Base-by-base conservation (phyloP, 768 basidiomycete genomes). In the Vararia minispora region DNA sequence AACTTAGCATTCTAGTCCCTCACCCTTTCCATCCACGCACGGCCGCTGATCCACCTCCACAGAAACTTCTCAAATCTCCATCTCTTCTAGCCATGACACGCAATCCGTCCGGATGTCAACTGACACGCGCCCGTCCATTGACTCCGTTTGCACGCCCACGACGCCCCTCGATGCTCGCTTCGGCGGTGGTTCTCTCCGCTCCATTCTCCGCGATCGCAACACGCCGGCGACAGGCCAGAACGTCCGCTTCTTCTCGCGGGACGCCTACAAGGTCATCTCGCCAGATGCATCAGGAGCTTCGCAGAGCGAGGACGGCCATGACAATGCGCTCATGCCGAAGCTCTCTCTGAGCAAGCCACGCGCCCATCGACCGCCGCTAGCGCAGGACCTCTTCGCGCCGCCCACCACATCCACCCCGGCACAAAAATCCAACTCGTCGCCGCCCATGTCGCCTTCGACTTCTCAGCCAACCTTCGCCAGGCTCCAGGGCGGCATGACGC, bases 171-270 rank as follows among this genome's bases (percentile, higher is more conserved):
- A 59, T 25, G 40, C 45, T 55, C 43, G 57, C 41, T 65, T 58
- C 41, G 68, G 66, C 37, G n/a, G n/a, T n/a, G n/a, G n/a, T n/a
- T 82, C 80, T 10, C 64, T 79, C 5, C 72, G 80, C 11, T 83
- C 81, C 12, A 85, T 85, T 45, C 65, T 85, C 20, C 76, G 79
- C 28, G 75, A 78, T 43, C 71, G 69, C 3, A 75, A 75, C 33
- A 79, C 80, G 0, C 82, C 82, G 12, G 80, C 76, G 3, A 81
- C 79, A 9, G 81, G 82, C n/a, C 76, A 77, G 52, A 83, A 75
- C 43, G 82, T 85, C 28, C 75, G 82, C 5, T 84, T 85, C 60
- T 82, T 83, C 56, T 74, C 80, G 20, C 68, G 74, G 20, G 75
- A 81, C 37, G 76, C 74, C 10, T 78, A 71, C 60, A 76, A 68